Conservation (phyloP, 1,284 basidiomycete genomes). For the Earliella scabrosa region DNA sequence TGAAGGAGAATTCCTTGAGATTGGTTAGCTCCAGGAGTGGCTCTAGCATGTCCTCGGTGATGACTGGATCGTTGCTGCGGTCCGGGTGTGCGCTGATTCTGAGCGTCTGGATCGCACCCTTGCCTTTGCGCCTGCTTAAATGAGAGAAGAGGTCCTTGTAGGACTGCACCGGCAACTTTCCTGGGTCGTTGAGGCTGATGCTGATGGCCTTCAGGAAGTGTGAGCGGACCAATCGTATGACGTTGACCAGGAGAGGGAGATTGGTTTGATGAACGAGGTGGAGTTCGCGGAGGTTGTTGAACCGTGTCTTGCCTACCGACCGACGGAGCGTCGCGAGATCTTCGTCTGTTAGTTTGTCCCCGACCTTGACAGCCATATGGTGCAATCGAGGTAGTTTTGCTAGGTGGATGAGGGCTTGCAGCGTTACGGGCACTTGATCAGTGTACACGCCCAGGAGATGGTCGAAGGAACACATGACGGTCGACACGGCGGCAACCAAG, state of each 20-base stretch:
- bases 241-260: too few relatives aligned
- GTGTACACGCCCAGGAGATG: background rate
- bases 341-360: too few relatives aligned
- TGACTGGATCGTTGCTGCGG: too few relatives aligned
- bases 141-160: background rate
- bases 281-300: too few relatives aligned
- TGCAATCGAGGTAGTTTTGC: background rate
- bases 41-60: background rate
- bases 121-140: background rate
- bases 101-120: background rate
- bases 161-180: background rate
- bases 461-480: background rate
- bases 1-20: background rate
- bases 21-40: background rate
- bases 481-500: background rate
- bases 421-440: background rate
- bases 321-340: too few relatives aligned
- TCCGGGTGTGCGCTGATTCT: too few relatives aligned
- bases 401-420: background rate
- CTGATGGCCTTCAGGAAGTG: too few relatives aligned
- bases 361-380: too few relatives aligned
- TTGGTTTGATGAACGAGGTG: too few relatives aligned
- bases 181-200: too few relatives aligned
- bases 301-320: too few relatives aligned
- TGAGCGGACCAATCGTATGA: too few relatives aligned